Conservation (phyloP, 108 stramenopile species). For the Pseudonitzschia pungens region DNA sequence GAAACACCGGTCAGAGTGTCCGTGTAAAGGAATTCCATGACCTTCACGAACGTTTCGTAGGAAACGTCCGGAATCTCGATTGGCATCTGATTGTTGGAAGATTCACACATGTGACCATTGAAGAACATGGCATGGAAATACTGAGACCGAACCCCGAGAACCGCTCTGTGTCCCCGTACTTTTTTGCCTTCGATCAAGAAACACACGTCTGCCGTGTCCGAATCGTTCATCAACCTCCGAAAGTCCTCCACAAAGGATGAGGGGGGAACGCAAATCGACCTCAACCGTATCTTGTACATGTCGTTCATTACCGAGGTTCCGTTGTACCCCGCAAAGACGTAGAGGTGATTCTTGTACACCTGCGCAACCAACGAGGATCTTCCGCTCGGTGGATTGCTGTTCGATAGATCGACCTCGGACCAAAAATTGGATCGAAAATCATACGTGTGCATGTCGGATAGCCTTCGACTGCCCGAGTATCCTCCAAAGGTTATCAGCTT, state of each 20-base stretch:
- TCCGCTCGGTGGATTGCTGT: slow-evolving; percentile 73
- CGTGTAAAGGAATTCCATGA: slow-evolving; percentile 94
- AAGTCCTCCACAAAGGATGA: slow-evolving; percentile 80
- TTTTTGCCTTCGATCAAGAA: slow-evolving; percentile 90
- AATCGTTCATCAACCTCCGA: slow-evolving; percentile 53
- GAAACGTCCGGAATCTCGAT: slow-evolving; percentile 80
- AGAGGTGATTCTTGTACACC: slow-evolving; percentile 85
- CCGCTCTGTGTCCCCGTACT: slow-evolving; percentile 88
- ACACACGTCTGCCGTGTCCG: slow-evolving; percentile 84
- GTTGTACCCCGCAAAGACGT: slow-evolving; percentile 89
- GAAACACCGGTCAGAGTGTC: slow-evolving; percentile 70
- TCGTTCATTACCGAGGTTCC: slow-evolving; percentile 90
- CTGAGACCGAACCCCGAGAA: slow-evolving; percentile 87
- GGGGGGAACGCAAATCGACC: slow-evolving; percentile 77
- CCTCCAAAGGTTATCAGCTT: slow-evolving; percentile 91
- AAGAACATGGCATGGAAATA: slow-evolving; percentile 93
- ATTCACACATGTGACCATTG: slow-evolving; percentile 87
- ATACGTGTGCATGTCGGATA: slow-evolving; percentile 86
- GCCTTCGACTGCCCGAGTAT: slow-evolving; percentile 83
- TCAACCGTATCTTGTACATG: slow-evolving; percentile 90
- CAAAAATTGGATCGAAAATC: slow-evolving; percentile 79
- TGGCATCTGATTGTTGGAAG: slow-evolving; percentile 28
- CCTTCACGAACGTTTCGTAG: slow-evolving; percentile 81
- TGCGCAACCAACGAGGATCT: slow-evolving; percentile 90
- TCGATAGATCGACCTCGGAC: slow-evolving; percentile 64